A percentile compares a stretch with the other conserved stretches of the same genome.
Evolutionary conservation across 2,329 filamentous ascomycete species (phyloP).

Genomic region (Colletotrichum noveboracense): DNA sequence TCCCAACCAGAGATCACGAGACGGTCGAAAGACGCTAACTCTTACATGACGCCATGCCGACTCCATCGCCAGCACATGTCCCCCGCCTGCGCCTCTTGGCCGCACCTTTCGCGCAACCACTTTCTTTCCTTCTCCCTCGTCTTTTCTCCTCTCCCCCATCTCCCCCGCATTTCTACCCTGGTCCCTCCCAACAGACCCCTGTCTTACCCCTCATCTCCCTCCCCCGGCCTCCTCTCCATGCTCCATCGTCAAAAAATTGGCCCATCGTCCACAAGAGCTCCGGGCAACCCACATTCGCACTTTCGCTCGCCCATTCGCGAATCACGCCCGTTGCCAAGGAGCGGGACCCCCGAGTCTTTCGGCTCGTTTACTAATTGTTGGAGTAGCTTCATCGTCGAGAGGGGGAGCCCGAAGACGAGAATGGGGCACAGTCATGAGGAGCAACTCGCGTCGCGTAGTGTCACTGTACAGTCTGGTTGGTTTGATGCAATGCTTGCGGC

Average conservation of each 20-base stretch:
- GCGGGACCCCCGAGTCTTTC: slow-evolving; percentile 3
- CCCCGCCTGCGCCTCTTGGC: not conserved
- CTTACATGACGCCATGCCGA: not conserved
- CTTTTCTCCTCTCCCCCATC: not conserved
- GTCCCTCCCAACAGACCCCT: not conserved
- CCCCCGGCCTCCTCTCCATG: not conserved
- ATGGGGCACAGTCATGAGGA: not conserved
- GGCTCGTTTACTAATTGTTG: slow-evolving; percentile 5
- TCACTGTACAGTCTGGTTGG: not conserved
- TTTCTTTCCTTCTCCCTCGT: not conserved
- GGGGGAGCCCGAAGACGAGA: not conserved
- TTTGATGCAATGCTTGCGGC: not conserved
- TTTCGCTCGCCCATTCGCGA: not conserved
- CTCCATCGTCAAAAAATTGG: not conserved
- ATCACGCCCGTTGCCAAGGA: slow-evolving; percentile 5
- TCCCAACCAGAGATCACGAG: not conserved
- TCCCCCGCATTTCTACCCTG: slow-evolving; percentile 9
- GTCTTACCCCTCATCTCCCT: not conserved
- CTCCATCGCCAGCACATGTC: not conserved
- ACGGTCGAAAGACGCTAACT: not conserved
- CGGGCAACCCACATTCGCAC: not conserved
- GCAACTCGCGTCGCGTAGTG: not conserved
- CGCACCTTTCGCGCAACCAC: not conserved
- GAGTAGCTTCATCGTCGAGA: not conserved
- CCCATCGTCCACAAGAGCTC: not conserved